phyloP scores from a whole-genome alignment of 805 yeast genomes.

The Wickerhamiella galacta region DNA sequence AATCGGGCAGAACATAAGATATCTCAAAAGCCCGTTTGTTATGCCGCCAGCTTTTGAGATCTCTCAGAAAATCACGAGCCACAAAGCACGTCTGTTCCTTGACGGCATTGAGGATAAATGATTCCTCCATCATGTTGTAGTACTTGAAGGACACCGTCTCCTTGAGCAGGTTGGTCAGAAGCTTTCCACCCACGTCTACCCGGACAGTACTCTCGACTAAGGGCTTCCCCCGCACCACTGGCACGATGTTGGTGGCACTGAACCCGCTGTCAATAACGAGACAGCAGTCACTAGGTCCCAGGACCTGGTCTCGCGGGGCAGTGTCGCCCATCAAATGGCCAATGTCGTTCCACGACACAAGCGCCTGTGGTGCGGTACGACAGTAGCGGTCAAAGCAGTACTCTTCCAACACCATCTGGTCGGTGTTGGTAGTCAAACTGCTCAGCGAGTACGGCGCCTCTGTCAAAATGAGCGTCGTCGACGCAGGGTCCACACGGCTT shows the following conservation, averaged over 20 bases:
- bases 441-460: conserved; percentile 77
- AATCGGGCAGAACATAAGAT: conserved; percentile 77
- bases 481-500: conserved; percentile 25
- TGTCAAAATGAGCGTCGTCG: conserved; percentile 48
- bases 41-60: conserved; percentile 27
- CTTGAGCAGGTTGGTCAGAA: conserved; percentile 63
- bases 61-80: conserved; percentile 38
- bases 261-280: conserved; percentile 80
- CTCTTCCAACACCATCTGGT: conserved; percentile 88
- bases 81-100: conserved; percentile 65
- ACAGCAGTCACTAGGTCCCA: conserved; percentile 37
- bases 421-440: conserved; percentile 64
- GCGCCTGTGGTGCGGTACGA: conserved; percentile 34
- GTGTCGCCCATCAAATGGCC: conserved; percentile 16
- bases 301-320: conserved; percentile 8
- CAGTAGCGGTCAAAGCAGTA: conserved; percentile 61
- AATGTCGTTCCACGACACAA: conserved; percentile 41
- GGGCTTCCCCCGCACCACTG: conserved; percentile 63
- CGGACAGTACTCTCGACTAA: conserved; percentile 63
- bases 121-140: conserved; percentile 86
- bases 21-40: conserved; percentile 24
- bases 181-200: conserved; percentile 73
- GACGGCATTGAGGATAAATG: conserved; percentile 64
- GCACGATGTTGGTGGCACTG: conserved; percentile 73
- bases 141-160: conserved; percentile 81